phyloP scores from a whole-genome alignment of 331 rosid species.

The Erythrophleum ivorense region DNA sequence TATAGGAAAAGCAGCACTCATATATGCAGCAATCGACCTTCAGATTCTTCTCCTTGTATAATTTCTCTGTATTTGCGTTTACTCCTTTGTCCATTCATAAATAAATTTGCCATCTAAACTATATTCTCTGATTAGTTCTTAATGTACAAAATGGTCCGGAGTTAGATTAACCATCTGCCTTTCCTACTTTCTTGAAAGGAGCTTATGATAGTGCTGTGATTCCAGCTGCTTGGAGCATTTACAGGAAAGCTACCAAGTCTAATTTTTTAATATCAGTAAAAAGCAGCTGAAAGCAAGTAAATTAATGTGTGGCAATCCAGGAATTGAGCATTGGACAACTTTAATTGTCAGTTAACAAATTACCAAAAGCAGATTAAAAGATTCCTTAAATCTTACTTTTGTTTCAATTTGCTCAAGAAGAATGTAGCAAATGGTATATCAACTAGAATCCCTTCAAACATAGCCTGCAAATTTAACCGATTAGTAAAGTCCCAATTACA shows the following conservation, averaged over 20 bases:
- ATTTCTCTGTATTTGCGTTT: neutral
- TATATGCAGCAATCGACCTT: neutral
- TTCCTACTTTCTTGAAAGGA: neutral
- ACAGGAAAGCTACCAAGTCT: slow-evolving; percentile 23
- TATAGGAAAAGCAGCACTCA: neutral
- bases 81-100: neutral
- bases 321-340: slow-evolving; percentile 33
- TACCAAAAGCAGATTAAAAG: slow-evolving; percentile 35
- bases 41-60: neutral
- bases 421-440: slow-evolving; percentile 98
- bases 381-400: slow-evolving; percentile 70
- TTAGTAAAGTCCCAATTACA: slow-evolving; percentile 25
- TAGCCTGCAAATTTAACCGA: slow-evolving; percentile 64
- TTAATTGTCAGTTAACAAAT: slow-evolving; percentile 18
- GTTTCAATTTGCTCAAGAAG: slow-evolving; percentile 96
- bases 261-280: slow-evolving; percentile 19
- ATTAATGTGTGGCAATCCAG: slow-evolving; percentile 11
- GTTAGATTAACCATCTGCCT: neutral
- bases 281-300: slow-evolving; percentile 22
- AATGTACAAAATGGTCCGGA: neutral
- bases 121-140: neutral
- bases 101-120: neutral
- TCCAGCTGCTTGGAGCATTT: neutral
- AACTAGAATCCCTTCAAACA: slow-evolving; percentile 99
- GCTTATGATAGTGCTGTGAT: neutral